These are phyloP conservation scores for Ascochyta viciae-villosae DNA, from an alignment of 2,329 filamentous ascomycete genomes.

Conservation along the genomic window DNA sequence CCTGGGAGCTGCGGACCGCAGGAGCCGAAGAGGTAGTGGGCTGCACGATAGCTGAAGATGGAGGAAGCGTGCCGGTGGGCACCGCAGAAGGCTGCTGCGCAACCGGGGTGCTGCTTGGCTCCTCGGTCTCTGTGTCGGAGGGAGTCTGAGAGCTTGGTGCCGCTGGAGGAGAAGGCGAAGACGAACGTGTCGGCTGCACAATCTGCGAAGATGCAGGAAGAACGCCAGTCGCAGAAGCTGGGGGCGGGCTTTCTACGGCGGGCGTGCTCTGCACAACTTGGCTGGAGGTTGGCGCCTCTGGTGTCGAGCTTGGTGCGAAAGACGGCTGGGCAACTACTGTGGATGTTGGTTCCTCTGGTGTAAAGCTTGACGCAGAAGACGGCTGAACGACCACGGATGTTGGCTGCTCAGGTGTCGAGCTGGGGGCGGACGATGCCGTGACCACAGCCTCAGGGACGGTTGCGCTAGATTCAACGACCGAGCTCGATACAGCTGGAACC, in stretches of 20 bases:
- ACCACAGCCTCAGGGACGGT: constrained; percentile 3
- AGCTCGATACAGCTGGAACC: background rate
- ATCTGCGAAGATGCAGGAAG: constrained; percentile 5
- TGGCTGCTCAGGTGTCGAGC: background rate
- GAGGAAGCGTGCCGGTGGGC: constrained; percentile 8
- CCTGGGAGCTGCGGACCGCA: too few species aligned
- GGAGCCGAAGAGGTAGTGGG: background rate
- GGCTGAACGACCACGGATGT: background rate
- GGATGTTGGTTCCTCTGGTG: background rate
- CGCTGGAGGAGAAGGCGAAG: constrained; percentile 8
- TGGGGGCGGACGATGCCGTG: background rate
- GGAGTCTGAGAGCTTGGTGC: constrained; percentile 15
- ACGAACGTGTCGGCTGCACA: constrained; percentile 4
- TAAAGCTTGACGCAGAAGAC: background rate
- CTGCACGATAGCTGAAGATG: constrained; percentile 2
- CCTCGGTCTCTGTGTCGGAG: constrained; percentile 8
- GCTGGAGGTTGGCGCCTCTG: background rate
- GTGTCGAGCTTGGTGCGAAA: background rate
- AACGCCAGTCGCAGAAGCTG: background rate
- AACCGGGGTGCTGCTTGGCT: constrained; percentile 4
- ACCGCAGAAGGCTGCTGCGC: background rate
- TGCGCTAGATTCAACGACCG: background rate
- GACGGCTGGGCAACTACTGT: background rate
- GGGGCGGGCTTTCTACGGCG: background rate
- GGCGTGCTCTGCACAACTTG: background rate